These are phyloP conservation scores for Botrytis galanthina DNA, from an alignment of 2,329 filamentous ascomycete genomes.

Conservation along the genomic window DNA sequence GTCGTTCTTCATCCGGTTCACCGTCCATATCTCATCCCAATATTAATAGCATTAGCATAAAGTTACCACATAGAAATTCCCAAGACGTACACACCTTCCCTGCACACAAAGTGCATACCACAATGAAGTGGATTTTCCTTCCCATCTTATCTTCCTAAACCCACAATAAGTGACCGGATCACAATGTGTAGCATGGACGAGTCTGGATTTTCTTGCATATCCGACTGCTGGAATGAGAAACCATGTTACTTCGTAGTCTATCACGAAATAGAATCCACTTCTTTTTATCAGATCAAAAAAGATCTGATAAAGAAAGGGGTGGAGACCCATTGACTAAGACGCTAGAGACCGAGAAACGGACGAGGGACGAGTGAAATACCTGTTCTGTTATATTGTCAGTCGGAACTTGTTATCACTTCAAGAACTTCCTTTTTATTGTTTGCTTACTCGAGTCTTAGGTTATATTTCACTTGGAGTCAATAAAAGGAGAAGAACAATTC, in stretches of 20 bases:
- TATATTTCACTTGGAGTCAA: not conserved
- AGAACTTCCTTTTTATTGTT: not conserved
- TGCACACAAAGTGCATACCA: not conserved
- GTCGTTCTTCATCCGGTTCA: not conserved
- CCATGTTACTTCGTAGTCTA: not conserved
- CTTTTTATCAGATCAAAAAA: not conserved
- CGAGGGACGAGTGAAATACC: not conserved
- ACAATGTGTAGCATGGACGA: not conserved
- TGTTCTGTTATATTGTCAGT: not conserved
- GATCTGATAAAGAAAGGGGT: constrained; percentile 4
- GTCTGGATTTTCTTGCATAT: constrained; percentile 2
- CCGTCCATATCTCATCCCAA: not conserved
- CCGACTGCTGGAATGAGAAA: not conserved
- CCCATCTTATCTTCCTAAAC: not conserved
- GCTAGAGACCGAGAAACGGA: constrained; percentile 12
- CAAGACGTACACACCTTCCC: not conserved
- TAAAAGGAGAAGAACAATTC: not conserved
- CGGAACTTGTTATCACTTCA: not conserved
- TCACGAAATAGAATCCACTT: constrained; percentile 11
- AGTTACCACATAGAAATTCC: constrained; percentile 12
- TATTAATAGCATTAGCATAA: not conserved
- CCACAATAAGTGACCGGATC: not conserved
- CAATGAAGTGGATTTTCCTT: not conserved
- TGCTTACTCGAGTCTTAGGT: not conserved
- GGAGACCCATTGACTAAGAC: not conserved